A percentile compares a stretch with the other conserved stretches of the same genome.
Evolutionary conservation across 1,284 basidiomycete species (phyloP).

Genomic region (Takashimella tepidaria): DNA sequence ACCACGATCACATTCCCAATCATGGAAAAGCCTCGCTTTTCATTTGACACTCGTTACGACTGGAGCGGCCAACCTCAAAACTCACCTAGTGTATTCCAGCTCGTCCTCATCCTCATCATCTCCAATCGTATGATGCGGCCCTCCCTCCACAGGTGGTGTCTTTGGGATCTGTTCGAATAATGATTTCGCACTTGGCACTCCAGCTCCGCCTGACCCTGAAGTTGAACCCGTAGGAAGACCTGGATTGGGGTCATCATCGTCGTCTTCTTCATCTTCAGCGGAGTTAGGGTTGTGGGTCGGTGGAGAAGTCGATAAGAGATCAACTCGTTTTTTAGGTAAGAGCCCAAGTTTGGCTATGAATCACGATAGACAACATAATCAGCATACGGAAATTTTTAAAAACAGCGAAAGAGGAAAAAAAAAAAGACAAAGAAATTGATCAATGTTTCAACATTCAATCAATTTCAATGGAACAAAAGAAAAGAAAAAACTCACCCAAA

Average conservation of each 20-base stretch:
- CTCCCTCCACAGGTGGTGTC: conserved; percentile 32
- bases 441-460: too few species aligned
- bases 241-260: conserved; percentile 34
- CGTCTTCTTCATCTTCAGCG: conserved; percentile 11
- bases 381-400: too few species aligned
- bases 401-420: too few species aligned
- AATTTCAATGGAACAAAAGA: too few species aligned
- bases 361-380: too few species aligned
- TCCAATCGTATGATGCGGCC: conserved; percentile 25
- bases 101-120: conserved; percentile 44
- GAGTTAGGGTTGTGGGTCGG: neutral
- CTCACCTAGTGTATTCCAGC: conserved; percentile 46
- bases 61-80: too few species aligned
- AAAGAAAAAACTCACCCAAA: conserved; percentile 43
- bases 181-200: conserved; percentile 6
- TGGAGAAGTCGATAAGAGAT: conserved; percentile 39
- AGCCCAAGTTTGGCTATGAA: conserved; percentile 45
- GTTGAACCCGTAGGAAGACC: conserved; percentile 23
- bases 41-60: too few species aligned
- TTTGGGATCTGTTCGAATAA: conserved; percentile 37
- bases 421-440: too few species aligned
- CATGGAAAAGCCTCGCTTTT: too few species aligned
- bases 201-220: neutral
- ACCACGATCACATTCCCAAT: too few species aligned
- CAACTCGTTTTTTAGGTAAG: conserved; percentile 46